Percentiles rank a stretch among this genome's conserved stretches.
Conservation (phyloP, 2,329 filamentous ascomycete genomes). For the Delphinella strobiligena region DNA sequence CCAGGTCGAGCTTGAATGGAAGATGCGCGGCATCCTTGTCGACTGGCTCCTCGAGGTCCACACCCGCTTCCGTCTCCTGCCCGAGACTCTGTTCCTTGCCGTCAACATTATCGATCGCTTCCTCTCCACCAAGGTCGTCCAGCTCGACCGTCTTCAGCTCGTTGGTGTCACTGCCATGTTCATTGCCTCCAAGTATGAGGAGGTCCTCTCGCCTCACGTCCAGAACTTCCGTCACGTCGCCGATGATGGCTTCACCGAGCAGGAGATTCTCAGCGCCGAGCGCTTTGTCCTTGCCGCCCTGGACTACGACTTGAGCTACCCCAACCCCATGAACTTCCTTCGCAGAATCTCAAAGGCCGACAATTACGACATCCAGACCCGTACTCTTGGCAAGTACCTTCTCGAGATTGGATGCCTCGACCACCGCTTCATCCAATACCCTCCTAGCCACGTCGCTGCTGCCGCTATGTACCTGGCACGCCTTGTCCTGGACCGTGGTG, state of each 20-base stretch:
- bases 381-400: constrained; percentile 93
- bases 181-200: constrained; percentile 97
- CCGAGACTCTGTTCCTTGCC: constrained; percentile 90
- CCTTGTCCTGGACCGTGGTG: constrained; percentile 76
- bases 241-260: constrained; percentile 89
- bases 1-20: constrained; percentile 94
- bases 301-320: constrained; percentile 95
- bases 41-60: constrained; percentile 99
- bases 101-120: constrained; percentile 99
- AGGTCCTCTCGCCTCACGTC: constrained; percentile 92
- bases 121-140: constrained; percentile 87
- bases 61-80: constrained; percentile 87
- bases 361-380: constrained; percentile 96
- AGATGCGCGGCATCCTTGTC: constrained; percentile 91
- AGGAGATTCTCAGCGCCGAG: constrained; percentile 94
- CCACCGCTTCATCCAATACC: constrained; percentile 82
- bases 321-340: constrained; percentile 99
- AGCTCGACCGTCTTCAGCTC: constrained; percentile 88
- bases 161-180: constrained; percentile 99
- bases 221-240: constrained; percentile 95
- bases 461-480: constrained; percentile 92
- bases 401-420: constrained; percentile 95
- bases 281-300: constrained; percentile 83
- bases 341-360: constrained; percentile 98
- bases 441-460: constrained; percentile 81